phyloP scores from a whole-genome alignment of 2,329 filamentous ascomycete genomes.

The Stromatinia cepivora region DNA sequence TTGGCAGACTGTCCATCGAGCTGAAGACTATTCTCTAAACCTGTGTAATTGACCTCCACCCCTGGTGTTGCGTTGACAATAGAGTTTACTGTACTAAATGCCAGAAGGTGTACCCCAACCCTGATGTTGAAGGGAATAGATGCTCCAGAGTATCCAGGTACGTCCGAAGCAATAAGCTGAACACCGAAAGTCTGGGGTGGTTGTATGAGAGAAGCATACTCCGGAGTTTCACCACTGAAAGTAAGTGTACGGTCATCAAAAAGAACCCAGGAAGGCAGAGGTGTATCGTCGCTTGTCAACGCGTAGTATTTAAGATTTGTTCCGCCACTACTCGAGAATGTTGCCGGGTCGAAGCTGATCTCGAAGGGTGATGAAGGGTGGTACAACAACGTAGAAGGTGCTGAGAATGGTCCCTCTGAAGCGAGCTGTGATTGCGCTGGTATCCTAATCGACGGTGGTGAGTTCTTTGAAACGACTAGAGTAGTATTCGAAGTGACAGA shows the following conservation, averaged over 20 bases:
- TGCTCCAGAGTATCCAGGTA: conserved; percentile 72
- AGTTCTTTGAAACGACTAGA: conserved; percentile 64
- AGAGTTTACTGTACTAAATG: conserved; percentile 59
- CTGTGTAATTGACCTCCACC: conserved; percentile 52
- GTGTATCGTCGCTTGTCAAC: conserved; percentile 73
- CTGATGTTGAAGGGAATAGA: conserved; percentile 68
- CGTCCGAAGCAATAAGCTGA: conserved; percentile 74
- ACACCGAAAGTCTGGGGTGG: conserved; percentile 73
- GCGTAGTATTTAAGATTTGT: conserved; percentile 71
- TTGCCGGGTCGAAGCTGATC: conserved; percentile 56
- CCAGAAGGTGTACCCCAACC: conserved; percentile 69
- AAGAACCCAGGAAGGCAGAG: conserved; percentile 79
- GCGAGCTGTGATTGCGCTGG: conserved; percentile 60
- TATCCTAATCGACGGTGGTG: conserved; percentile 54
- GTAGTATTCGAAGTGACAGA: conserved; percentile 65
- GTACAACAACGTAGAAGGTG: conserved; percentile 58
- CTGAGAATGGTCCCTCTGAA: conserved; percentile 58
- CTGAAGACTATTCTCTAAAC: conserved; percentile 52
- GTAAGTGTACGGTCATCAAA: conserved; percentile 65
- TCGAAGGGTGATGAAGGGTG: conserved; percentile 55
- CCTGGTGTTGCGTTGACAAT: conserved; percentile 58
- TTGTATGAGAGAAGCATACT: conserved; percentile 60
- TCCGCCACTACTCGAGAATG: conserved; percentile 54
- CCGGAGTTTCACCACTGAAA: conserved; percentile 71
- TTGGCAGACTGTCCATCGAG: conserved; percentile 57